A percentile compares a stretch with the other conserved stretches of the same genome.
Conservation (phyloP, 495 filamentous ascomycete genomes). For the Penicillium atrosanguineum region DNA sequence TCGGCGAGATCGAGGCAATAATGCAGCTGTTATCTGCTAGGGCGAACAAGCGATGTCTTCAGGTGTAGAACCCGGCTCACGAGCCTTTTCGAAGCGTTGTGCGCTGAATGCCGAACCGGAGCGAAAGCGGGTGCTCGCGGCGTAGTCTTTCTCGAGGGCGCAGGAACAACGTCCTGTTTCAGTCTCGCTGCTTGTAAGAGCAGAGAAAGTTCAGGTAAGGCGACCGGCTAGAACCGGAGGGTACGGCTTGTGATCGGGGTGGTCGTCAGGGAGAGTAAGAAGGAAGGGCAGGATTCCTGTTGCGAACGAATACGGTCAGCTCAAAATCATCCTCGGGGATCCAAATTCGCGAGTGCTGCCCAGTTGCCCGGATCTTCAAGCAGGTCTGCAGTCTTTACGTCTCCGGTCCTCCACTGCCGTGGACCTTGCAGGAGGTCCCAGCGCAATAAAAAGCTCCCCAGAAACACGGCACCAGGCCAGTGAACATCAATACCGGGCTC, state of each 20-base stretch:
- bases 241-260: slow-evolving; percentile 7
- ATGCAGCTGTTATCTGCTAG: not conserved
- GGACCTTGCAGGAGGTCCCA: not conserved
- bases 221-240: slow-evolving; percentile 16
- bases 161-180: not conserved
- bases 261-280: slow-evolving; percentile 6
- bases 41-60: not conserved
- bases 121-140: not conserved
- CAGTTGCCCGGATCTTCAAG: not conserved
- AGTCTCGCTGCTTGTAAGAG: slow-evolving; percentile 1
- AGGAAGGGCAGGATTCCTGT: slow-evolving; percentile 6
- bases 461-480: not conserved
- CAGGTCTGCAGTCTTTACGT: not conserved
- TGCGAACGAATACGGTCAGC: slow-evolving; percentile 7
- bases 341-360: not conserved
- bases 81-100: not conserved
- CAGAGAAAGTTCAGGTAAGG: not conserved
- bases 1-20: not conserved
- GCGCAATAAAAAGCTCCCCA: not conserved
- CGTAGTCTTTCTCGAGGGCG: not conserved
- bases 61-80: not conserved
- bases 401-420: not conserved
- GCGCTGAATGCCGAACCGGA: not conserved
- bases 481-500: not conserved
- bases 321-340: not conserved